phyloP scores from a whole-genome alignment of 2,329 filamentous ascomycete genomes.

The Ophiocordyceps sinensis region DNA sequence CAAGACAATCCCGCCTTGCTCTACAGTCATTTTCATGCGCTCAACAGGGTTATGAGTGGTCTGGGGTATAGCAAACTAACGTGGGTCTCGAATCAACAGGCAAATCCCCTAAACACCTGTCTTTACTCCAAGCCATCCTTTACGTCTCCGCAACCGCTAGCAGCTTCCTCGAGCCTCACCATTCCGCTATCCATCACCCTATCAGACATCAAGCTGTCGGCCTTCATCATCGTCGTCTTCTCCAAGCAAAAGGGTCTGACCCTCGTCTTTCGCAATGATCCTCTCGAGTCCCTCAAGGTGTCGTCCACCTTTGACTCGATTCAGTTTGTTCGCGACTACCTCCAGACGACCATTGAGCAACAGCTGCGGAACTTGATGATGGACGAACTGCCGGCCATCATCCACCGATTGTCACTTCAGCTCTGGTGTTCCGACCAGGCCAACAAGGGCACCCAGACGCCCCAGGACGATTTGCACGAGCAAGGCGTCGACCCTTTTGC shows the following conservation, averaged over 20 bases:
- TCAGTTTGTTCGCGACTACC: slow-evolving; percentile 91
- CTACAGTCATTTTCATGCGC: no score
- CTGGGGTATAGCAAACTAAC: slow-evolving; percentile 24
- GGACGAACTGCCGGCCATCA: slow-evolving; percentile 93
- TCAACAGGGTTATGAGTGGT: no score
- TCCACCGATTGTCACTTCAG: slow-evolving; percentile 78
- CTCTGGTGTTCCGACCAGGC: slow-evolving; percentile 79
- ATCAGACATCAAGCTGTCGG: slow-evolving; percentile 88
- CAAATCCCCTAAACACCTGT: slow-evolving; percentile 93
- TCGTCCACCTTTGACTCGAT: slow-evolving; percentile 99
- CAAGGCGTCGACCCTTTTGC: slow-evolving; percentile 65
- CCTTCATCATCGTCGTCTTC: slow-evolving; percentile 95
- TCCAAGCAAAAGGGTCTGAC: slow-evolving; percentile 95
- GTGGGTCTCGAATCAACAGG: slow-evolving; percentile 35
- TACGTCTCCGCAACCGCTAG: slow-evolving; percentile 82
- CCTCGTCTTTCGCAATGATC: slow-evolving; percentile 94
- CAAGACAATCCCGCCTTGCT: no score
- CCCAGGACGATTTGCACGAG: slow-evolving; percentile 37
- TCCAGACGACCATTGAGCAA: slow-evolving; percentile 90
- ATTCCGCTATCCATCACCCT: slow-evolving; percentile 96
- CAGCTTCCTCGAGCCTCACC: slow-evolving; percentile 80
- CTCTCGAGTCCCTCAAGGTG: slow-evolving; percentile 92
- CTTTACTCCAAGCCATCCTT: slow-evolving; percentile 82
- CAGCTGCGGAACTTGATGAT: slow-evolving; percentile 90
- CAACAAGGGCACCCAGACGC: slow-evolving; percentile 30